A percentile compares a stretch with the other conserved stretches of the same genome.
phyloP scores from a whole-genome alignment of 768 basidiomycete genomes.

The Hypsizygus marmoreus region DNA sequence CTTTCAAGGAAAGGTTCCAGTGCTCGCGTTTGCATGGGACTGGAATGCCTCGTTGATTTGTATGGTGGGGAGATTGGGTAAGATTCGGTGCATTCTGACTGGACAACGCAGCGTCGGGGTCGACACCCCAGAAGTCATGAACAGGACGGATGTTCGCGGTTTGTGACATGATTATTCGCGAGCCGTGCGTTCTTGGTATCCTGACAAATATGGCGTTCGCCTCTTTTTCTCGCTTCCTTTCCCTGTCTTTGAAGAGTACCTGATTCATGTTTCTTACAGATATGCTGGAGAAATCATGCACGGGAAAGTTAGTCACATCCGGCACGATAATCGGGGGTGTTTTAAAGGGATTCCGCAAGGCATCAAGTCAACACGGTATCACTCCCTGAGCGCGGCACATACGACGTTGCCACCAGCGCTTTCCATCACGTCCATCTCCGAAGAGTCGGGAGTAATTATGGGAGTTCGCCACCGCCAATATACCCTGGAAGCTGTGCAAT shows the following conservation, averaged over 20 bases:
- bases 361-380: conserved; percentile 91
- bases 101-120: no score
- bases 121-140: no score
- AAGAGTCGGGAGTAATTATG: conserved; percentile 96
- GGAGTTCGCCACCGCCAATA: conserved; percentile 89
- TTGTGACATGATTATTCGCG: no score
- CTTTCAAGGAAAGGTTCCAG: conserved; percentile 89
- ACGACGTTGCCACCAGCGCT: conserved; percentile 77
- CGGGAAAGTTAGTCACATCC: conserved; percentile 85
- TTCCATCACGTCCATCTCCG: conserved; percentile 81
- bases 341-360: conserved; percentile 84
- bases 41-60: conserved; percentile 92
- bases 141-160: background rate
- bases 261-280: conserved; percentile 37
- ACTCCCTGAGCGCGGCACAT: conserved; percentile 86
- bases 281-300: conserved; percentile 99
- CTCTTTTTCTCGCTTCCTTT: background rate
- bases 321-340: conserved; percentile 86
- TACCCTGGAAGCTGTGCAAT: conserved; percentile 92
- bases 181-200: background rate
- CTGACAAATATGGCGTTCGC: background rate
- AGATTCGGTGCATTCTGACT: conserved; percentile 28
- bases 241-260: background rate
- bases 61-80: conserved; percentile 88
- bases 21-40: conserved; percentile 97